These are phyloP conservation scores for Myxozyma udenii DNA, from an alignment of 805 yeast species.

Conservation along the genomic window DNA sequence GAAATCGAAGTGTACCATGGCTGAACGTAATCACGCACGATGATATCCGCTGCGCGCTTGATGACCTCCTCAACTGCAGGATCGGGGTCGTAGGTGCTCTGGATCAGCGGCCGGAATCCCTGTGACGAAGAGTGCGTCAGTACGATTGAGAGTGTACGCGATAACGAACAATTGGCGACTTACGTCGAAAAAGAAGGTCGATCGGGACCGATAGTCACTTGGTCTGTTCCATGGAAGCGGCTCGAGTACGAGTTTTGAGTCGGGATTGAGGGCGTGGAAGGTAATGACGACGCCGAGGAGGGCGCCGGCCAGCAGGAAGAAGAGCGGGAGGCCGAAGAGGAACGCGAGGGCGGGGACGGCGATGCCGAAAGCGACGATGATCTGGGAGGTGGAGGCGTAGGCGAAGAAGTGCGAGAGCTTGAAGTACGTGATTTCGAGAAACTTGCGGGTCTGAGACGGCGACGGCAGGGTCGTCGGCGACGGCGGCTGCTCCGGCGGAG, in stretches of 20 bases:
- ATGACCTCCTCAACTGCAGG: slow-evolving; percentile 15
- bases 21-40: slow-evolving; percentile 21
- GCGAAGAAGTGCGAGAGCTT: slow-evolving; percentile 14
- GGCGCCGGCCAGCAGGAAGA: slow-evolving; percentile 22
- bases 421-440: slow-evolving; percentile 8
- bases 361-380: slow-evolving; percentile 5
- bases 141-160: neutral
- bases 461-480: neutral
- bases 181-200: slow-evolving; percentile 10
- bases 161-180: neutral
- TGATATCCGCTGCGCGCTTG: slow-evolving; percentile 20
- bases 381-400: slow-evolving; percentile 20
- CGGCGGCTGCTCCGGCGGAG: slow-evolving; percentile 2
- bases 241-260: slow-evolving; percentile 9
- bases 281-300: slow-evolving; percentile 19
- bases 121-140: neutral
- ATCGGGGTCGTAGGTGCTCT: slow-evolving; percentile 13
- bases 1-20: slow-evolving; percentile 15
- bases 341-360: slow-evolving; percentile 10
- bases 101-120: slow-evolving; percentile 18
- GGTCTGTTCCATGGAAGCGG: slow-evolving; percentile 20
- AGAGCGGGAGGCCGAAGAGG: slow-evolving; percentile 23
- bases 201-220: slow-evolving; percentile 1
- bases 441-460: neutral
- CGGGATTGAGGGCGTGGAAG: slow-evolving; percentile 17